Conservation (phyloP, 805 yeast genomes). For the Spathaspora arborariae region DNA sequence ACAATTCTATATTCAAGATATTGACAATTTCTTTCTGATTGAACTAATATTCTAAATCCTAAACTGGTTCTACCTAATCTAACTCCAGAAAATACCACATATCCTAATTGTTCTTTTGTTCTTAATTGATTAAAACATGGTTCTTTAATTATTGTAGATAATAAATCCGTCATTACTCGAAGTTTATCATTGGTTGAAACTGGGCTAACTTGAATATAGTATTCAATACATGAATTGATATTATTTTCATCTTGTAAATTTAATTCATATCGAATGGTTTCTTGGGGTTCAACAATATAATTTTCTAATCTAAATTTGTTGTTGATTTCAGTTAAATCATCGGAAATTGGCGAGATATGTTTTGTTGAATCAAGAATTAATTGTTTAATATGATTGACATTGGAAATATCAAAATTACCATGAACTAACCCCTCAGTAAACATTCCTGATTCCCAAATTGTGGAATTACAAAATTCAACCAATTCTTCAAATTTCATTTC, state of each 20-base stretch:
- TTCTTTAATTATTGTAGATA: constrained; percentile 73
- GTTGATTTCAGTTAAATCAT: constrained; percentile 28
- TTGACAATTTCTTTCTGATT: constrained; percentile 73
- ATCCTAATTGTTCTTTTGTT: constrained; percentile 93
- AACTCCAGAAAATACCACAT: constrained; percentile 81
- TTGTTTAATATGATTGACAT: constrained; percentile 49
- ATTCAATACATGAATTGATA: constrained; percentile 80
- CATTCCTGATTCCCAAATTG: constrained; percentile 51
- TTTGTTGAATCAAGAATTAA: constrained; percentile 36
- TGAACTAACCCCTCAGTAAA: constrained; percentile 69
- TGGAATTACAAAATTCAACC: constrained; percentile 39
- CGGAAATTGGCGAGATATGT: constrained; percentile 21
- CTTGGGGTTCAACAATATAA: constrained; percentile 23
- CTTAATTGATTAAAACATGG: constrained; percentile 88
- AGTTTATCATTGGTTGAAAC: constrained; percentile 19
- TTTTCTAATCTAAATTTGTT: constrained; percentile 29
- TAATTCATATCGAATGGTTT: constrained; percentile 45
- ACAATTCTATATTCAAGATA: constrained; percentile 77
- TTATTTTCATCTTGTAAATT: constrained; percentile 61
- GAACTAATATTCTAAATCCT: constrained; percentile 74
- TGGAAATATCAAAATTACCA: constrained; percentile 62
- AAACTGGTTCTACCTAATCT: constrained; percentile 65
- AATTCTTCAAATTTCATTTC: constrained; percentile 49
- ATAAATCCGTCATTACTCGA: constrained; percentile 54
- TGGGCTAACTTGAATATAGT: constrained; percentile 64